Evolutionary conservation across 225 moss, liverwort and hornwort genomes (phyloP).

Genomic region (Asterella californica): DNA sequence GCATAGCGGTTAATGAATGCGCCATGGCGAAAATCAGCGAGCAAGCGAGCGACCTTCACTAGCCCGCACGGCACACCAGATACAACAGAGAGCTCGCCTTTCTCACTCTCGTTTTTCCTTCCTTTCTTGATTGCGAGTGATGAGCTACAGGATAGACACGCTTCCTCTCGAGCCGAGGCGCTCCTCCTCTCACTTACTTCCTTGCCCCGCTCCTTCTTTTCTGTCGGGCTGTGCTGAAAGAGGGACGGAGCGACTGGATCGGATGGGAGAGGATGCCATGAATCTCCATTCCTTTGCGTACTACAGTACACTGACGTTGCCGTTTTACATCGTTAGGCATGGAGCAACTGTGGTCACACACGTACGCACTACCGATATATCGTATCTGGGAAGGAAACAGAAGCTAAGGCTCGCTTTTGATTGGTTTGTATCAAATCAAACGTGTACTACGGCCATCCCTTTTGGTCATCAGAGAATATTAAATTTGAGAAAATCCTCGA

Average conservation of each 20-base stretch:
- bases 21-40: conserved; percentile 22
- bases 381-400: too few relatives aligned
- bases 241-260: background rate
- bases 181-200: background rate
- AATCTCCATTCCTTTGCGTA: background rate
- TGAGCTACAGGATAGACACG: background rate
- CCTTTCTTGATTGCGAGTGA: background rate
- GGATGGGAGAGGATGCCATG: background rate
- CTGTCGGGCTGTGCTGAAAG: background rate
- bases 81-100: too few relatives aligned
- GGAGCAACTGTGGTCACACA: background rate
- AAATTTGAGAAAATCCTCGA: too few relatives aligned
- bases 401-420: too few relatives aligned
- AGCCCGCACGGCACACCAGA: background rate
- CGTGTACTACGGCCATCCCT: too few relatives aligned
- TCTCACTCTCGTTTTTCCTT: background rate
- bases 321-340: background rate
- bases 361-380: background rate
- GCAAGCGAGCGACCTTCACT: background rate
- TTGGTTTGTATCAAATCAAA: too few relatives aligned
- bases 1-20: conserved; percentile 16
- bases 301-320: background rate
- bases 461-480: too few relatives aligned
- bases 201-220: background rate
- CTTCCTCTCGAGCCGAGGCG: background rate